Evolutionary conservation across 2,329 filamentous ascomycete genomes (phyloP), one percentile per base, ranked within the genome.

Genomic region (Epichloe elymi): DNA sequence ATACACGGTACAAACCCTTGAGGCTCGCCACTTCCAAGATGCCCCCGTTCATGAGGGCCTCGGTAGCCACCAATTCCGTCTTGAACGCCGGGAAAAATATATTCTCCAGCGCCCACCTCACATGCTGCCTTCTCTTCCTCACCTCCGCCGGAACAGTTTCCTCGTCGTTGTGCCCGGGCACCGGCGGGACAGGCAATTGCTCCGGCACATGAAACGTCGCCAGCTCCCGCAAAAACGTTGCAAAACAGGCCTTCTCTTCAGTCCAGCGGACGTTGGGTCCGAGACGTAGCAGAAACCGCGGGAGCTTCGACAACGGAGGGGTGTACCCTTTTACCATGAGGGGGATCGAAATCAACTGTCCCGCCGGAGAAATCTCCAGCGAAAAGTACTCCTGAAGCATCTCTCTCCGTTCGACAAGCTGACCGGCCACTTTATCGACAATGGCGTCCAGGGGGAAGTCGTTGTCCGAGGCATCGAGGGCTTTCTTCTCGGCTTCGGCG

Each of bases 321-420:
- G 80, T 85, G 63, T 98, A 98, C 1, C 88, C 89, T 67, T 90
- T 95, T 44, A 95, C 67, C 37, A 98, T 73, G 8, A 98, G 73
- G 0, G 93, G 94, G 15, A 98, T 83, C 33, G 82, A 82, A 45
- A 84, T 67, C 2, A 98, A 72, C 49, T 91, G 79, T 12, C 90
- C 91, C 0, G 85, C 74, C 1, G 83, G 79, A 0, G 86, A 86
- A 37, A 98, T 82, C 50, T 91, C 83, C 43, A 98, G 70, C 1
- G 84, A 85, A 66, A 98, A 97, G 67, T 98, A 98, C 66, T 98
- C 93, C 2, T 78, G 73, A 1, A 98, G 76, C 87, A 98, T 94
- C 60, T 91, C 85, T 37, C 86, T 77, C 11, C 85, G 79, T 56
- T 83, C 79, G 35, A 94, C 75, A 3, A 97, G 73, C 57, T 89